Base-by-base conservation (phyloP, 2,329 filamentous ascomycete species). In the Colletotrichum sp. region DNA sequence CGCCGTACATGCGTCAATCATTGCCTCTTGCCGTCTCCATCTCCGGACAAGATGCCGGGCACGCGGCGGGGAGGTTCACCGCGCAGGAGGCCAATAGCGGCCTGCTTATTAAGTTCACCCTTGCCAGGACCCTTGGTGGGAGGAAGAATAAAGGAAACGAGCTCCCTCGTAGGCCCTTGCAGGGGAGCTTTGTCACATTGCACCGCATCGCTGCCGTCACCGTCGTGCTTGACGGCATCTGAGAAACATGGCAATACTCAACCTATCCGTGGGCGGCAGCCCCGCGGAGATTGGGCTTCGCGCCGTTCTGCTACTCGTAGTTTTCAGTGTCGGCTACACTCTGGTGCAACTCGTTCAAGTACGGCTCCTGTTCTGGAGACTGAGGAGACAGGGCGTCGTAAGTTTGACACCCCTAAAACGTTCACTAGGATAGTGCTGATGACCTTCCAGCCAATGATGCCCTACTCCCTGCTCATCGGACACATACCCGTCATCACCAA, bases 381-480 rank as follows among this genome's bases (percentile, higher is more conserved):
- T 70, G 66, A 69, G 21, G 18, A 60, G 12, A 13, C 44, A 71
- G 12, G 71, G 65, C 21, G 24, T 76, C 12, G 75, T 77, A 24
- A 70, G 70, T 36, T 9, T 10, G 6, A 2, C 30, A 12, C 18
- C 18, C 16, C 7, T 2, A 10, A 59, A n/a, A 4, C 15, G 3
- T 8, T 21, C 3, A 15, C 6, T 3, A 15, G n/a, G 9, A 8
- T n/a, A 28, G 34, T 26, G 13, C 71, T 74, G 9, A 74, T 16
- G 5, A 12, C 2, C 9, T 21, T 15, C 1, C 30, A 77, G 76
- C 76, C 76, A 13, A 66, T 77, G 44, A 76, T 76, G 69, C 76
- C 72, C 8, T 21, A 77, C 21, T 77, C 76, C 1, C 64, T 77
- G 5, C 59, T 77, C 1, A 28, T 77, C 10, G 76, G 76, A 3